Conservation (phyloP, 441 rosid species). For the Hypseocharis bilobata region DNA sequence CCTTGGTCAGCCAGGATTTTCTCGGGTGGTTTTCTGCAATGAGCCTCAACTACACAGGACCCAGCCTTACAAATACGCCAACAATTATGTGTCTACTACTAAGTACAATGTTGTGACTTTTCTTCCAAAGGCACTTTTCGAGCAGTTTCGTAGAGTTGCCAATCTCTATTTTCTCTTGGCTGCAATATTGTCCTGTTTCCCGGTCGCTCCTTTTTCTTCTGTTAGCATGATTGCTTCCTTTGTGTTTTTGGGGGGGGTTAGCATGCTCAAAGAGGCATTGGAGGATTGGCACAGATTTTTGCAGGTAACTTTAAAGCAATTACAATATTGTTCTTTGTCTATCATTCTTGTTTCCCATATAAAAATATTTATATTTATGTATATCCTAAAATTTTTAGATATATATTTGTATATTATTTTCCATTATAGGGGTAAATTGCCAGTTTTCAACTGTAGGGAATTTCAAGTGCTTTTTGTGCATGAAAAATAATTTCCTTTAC, state of each 20-base stretch:
- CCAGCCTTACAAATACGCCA: conserved; percentile 40
- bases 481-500: neutral
- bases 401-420: no score
- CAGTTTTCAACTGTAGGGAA: no score
- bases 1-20: conserved; percentile 63
- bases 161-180: conserved; percentile 74
- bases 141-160: conserved; percentile 92
- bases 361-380: no score
- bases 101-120: conserved; percentile 72
- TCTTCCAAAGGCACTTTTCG: conserved; percentile 76
- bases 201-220: conserved; percentile 68
- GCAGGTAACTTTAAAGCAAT: conserved; percentile 51
- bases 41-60: conserved; percentile 55
- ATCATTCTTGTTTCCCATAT: no score
- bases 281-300: conserved; percentile 78
- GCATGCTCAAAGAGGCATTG: conserved; percentile 77
- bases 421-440: no score
- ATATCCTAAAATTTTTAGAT: no score
- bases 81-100: conserved; percentile 66
- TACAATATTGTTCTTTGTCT: conserved; percentile 30
- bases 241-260: conserved; percentile 57
- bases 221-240: conserved; percentile 75
- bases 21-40: conserved; percentile 71
- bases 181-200: conserved; percentile 65
- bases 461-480: neutral